Evolutionary conservation across 345 rosid species (phyloP).

Genomic region (Barbarea vulgaris): DNA sequence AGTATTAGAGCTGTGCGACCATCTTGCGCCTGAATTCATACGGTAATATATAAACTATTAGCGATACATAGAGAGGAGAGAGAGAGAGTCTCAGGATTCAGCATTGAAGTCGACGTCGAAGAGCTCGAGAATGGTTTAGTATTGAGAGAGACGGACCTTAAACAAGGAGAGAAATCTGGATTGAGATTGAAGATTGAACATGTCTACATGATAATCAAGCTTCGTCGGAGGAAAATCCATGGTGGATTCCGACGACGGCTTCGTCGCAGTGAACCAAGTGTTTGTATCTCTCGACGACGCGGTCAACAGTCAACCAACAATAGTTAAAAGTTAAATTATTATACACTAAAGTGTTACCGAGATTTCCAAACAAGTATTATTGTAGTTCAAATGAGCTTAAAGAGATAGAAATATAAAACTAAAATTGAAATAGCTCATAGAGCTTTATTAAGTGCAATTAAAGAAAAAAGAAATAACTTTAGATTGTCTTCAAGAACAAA

Average conservation of each 20-base stretch:
- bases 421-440: too few species aligned
- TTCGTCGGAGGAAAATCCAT: conserved; percentile 53
- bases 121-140: conserved; percentile 3
- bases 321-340: too few species aligned
- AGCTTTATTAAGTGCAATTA: too few species aligned
- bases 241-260: conserved; percentile 19
- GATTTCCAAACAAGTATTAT: too few species aligned
- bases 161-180: conserved; percentile 45
- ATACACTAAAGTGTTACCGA: too few species aligned
- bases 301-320: conserved; percentile 25
- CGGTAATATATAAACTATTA: neutral
- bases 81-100: neutral
- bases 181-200: conserved; percentile 51
- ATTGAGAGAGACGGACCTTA: conserved; percentile 41
- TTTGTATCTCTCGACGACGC: neutral
- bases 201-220: conserved; percentile 53
- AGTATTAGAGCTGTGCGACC: conserved; percentile 59
- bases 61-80: neutral
- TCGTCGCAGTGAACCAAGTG: conserved; percentile 4
- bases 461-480: too few species aligned
- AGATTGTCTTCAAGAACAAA: too few species aligned
- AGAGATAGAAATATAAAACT: too few species aligned
- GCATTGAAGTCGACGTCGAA: conserved; percentile 9
- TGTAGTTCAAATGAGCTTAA: too few species aligned
- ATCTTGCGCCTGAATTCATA: conserved; percentile 56